A percentile compares a stretch with the other conserved stretches of the same genome.
Evolutionary conservation across 306 rosid species (phyloP).

Genomic region (Quercus ilex): DNA sequence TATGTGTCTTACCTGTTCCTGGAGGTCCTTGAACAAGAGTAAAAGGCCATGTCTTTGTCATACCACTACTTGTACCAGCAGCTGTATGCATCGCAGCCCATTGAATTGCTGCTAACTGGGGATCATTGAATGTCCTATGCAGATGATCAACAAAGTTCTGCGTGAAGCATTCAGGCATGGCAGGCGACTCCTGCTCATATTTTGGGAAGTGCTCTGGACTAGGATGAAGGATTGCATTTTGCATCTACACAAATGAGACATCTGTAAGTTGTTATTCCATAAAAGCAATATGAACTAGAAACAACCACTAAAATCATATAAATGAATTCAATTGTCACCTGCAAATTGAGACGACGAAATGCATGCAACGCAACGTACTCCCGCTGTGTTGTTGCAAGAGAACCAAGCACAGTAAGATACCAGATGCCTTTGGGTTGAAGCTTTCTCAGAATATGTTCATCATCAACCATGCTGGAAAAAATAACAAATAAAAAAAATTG

Average conservation of each 20-base stretch:
- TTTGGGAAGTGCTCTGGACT: conserved; percentile 96
- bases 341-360: conserved; percentile 90
- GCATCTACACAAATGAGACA: conserved; percentile 63
- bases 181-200: conserved; percentile 89
- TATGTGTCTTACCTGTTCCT: conserved; percentile 98
- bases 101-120: conserved; percentile 93
- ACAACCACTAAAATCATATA: conserved; percentile 4
- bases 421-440: conserved; percentile 75
- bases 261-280: conserved; percentile 11
- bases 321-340: conserved; percentile 44
- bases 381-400: conserved; percentile 98
- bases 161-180: conserved; percentile 96
- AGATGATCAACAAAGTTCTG: conserved; percentile 80
- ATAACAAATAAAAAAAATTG: neutral
- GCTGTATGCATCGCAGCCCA: conserved; percentile 99
- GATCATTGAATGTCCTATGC: conserved; percentile 84
- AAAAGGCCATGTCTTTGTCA: conserved; percentile 91
- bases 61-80: conserved; percentile 89
- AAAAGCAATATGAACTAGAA: conserved; percentile 9
- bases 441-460: conserved; percentile 80
- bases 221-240: conserved; percentile 92
- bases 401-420: conserved; percentile 91
- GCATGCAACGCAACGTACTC: conserved; percentile 94
- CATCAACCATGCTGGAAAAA: conserved; percentile 54
- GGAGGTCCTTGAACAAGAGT: conserved; percentile 99